Evolutionary conservation across 2,329 filamentous ascomycete species (phyloP), one percentile per base, ranked within the genome.

Genomic region (Didymella keratinophila): DNA sequence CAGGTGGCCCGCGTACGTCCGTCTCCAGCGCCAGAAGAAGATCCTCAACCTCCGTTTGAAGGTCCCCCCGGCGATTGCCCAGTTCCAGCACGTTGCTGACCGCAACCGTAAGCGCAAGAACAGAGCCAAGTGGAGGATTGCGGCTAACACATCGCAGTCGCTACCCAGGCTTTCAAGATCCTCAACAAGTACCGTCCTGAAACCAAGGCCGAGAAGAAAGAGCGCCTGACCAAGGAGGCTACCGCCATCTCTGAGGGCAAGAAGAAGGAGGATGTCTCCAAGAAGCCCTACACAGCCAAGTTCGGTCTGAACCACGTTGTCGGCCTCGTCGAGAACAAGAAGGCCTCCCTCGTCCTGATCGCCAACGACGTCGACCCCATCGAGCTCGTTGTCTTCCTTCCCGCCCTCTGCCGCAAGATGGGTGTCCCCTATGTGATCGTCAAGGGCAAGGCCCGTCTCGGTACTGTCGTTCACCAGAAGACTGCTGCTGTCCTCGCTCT

Each of bases 101-200:
- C 74, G 75, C 53, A 78, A 77, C 69, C 73, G 69, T 72, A 69
- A 67, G 70, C 55, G 41, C 37, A 27, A 43, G 45, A 28, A 48
- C 10, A 39, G 7, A 27, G n/a, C 5, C 50, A 76, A 4, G 20
- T 10, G 47, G 91, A 84, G 96, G 96, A 37, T 9, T 91, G 20
- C 30, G 23, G 46, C 63, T 71, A 57, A 71, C 42, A 58, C 50
- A 18, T 21, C 28, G n/a, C 39, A 71, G 70, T 94, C 71, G 96
- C 96, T 73, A 91, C 93, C 76, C 94, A 98, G 86, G 87, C 92
- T 70, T 95, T 99, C 88, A 98, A 98, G 89, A 90, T 99, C 79
- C 91, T 99, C 79, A 96, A 97, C 91, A 99, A 99, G 88, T 99
- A 99, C 90, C 93, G 94, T 76, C 95, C 95, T 72, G 95, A 99